These are phyloP conservation scores for Penicillium sp. DNA, from an alignment of 2,329 filamentous ascomycete genomes.

Conservation along the genomic window DNA sequence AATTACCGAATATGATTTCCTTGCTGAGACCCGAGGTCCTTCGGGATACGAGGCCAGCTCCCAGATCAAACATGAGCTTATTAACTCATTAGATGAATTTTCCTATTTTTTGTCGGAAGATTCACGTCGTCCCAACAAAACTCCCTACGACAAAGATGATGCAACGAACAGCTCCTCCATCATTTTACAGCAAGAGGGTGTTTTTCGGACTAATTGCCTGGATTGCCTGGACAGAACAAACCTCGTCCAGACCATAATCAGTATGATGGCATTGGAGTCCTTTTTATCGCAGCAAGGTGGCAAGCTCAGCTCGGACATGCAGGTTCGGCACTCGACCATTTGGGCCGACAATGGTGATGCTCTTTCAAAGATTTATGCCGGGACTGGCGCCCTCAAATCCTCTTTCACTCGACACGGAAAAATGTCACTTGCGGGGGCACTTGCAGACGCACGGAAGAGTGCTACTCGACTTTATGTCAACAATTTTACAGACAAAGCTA, in stretches of 20 bases:
- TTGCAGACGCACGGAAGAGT: constrained; percentile 94
- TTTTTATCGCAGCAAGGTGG: constrained; percentile 75
- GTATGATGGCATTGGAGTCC: constrained; percentile 83
- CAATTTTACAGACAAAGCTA: constrained; percentile 90
- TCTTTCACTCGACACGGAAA: constrained; percentile 93
- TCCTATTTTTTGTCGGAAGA: constrained; percentile 88
- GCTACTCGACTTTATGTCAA: constrained; percentile 95
- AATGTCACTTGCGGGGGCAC: constrained; percentile 88
- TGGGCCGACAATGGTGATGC: constrained; percentile 98
- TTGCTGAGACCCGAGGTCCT: constrained; percentile 85
- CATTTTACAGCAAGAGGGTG: constrained; percentile 87
- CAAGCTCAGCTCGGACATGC: constrained; percentile 74
- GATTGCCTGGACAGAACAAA: constrained; percentile 97
- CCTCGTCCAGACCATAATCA: constrained; percentile 92
- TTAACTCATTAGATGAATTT: constrained; percentile 78
- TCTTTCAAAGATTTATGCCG: constrained; percentile 91
- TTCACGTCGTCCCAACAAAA: constrained; percentile 51
- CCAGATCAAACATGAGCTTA: constrained; percentile 75
- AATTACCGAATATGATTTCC: constrained; percentile 91
- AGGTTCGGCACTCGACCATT: constrained; percentile 85
- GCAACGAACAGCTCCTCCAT: constrained; percentile 55
- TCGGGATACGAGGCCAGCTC: constrained; percentile 88
- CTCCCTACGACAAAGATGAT: constrained; percentile 43
- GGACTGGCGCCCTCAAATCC: constrained; percentile 91
- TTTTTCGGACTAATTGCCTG: constrained; percentile 93